Evolutionary conservation across 2,329 filamentous ascomycete genomes (phyloP).

Genomic region (Penicillium freii): DNA sequence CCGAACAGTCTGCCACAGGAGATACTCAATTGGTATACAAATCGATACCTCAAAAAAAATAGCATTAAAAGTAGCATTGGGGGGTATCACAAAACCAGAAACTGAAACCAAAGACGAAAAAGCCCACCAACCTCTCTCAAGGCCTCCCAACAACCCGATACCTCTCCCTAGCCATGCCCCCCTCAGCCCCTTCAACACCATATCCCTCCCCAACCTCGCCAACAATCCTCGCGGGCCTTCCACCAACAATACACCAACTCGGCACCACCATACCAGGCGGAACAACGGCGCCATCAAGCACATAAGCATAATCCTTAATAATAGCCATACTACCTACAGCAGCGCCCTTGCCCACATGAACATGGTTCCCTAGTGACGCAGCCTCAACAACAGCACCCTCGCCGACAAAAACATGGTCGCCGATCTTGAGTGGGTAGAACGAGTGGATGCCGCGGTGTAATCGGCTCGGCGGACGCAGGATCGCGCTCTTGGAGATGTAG

Average conservation of each 20-base stretch:
- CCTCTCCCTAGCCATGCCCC: constrained; percentile 44
- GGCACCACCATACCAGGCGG: constrained; percentile 88
- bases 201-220: constrained; percentile 65
- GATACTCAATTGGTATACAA: neutral
- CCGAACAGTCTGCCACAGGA: neutral
- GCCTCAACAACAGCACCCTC: constrained; percentile 74
- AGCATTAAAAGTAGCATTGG: constrained; percentile 5
- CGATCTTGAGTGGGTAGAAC: constrained; percentile 84
- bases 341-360: constrained; percentile 75
- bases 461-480: constrained; percentile 78
- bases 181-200: constrained; percentile 47
- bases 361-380: constrained; percentile 77
- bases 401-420: constrained; percentile 91
- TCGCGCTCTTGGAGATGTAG: constrained; percentile 74
- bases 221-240: constrained; percentile 73
- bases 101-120: constrained; percentile 3
- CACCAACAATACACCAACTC: constrained; percentile 87
- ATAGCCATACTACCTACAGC: constrained; percentile 84
- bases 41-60: neutral
- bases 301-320: constrained; percentile 87
- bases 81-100: constrained; percentile 20
- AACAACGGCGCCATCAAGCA: constrained; percentile 80
- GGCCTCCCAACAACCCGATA: constrained; percentile 41
- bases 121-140: constrained; percentile 2
- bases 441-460: constrained; percentile 66